A percentile compares a stretch with the other conserved stretches of the same genome.
Evolutionary conservation across 257 asterid species (phyloP).

Genomic region (Primulina tabacum): DNA sequence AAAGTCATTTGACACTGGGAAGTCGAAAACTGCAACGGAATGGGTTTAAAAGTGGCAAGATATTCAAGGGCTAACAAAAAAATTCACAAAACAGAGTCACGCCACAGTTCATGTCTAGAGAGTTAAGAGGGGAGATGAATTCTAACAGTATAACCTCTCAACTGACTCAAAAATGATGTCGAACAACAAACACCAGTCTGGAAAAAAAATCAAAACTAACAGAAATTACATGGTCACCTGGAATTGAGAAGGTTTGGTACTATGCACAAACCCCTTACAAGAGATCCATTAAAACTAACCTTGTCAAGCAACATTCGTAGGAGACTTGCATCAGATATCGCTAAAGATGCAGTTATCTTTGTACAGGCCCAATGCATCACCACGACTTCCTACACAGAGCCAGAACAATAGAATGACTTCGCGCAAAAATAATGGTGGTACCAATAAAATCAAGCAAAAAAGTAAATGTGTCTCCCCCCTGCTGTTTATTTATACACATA

Average conservation of each 20-base stretch:
- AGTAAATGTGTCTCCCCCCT: neutral
- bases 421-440: slow-evolving; percentile 16
- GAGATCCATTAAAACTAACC: slow-evolving; percentile 40
- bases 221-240: neutral
- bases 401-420: slow-evolving; percentile 21
- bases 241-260: neutral
- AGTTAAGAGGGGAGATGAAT: neutral
- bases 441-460: slow-evolving; percentile 17
- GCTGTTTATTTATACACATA: slow-evolving; percentile 15
- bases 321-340: slow-evolving; percentile 76
- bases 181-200: neutral
- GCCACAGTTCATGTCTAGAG: neutral
- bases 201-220: neutral
- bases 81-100: neutral
- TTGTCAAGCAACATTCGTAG: slow-evolving; percentile 75
- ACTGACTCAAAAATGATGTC: neutral
- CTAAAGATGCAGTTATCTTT: slow-evolving; percentile 66
- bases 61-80: no score
- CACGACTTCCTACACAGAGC: slow-evolving; percentile 69
- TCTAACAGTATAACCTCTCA: neutral
- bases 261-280: neutral
- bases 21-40: neutral
- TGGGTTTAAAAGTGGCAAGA: neutral
- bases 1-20: neutral
- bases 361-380: slow-evolving; percentile 96